Evolutionary conservation across 148 eudicot species (phyloP).

Genomic region (Rhododendron ovatum): DNA sequence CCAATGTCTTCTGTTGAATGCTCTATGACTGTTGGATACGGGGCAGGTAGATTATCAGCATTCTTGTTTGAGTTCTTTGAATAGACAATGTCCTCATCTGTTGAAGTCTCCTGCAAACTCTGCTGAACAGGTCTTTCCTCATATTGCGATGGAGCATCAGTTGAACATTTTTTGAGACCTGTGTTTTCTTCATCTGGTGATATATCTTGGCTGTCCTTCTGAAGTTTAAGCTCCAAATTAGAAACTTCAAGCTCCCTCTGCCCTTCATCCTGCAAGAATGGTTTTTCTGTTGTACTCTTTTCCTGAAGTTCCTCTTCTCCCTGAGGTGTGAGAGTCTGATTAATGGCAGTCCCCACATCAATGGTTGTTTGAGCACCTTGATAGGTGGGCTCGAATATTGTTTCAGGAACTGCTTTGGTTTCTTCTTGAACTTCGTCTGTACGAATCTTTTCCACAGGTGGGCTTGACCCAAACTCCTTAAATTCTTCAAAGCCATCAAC

Average conservation of each 20-base stretch:
- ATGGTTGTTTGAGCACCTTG: constrained; percentile 4
- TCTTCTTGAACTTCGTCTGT: constrained; percentile 11
- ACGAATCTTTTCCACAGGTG: neutral
- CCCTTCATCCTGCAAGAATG: constrained; percentile 6
- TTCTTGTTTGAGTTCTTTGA: constrained; percentile 9
- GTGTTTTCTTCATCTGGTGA: constrained; percentile 11
- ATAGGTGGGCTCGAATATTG: neutral
- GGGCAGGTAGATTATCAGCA: neutral
- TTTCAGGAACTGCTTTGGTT: constrained; percentile 1
- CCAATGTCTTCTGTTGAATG: neutral
- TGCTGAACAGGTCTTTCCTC: constrained; percentile 1
- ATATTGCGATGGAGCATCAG: constrained; percentile 5
- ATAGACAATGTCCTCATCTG: neutral
- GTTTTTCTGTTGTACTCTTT: constrained; percentile 1
- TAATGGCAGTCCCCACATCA: neutral
- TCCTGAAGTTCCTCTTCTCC: neutral
- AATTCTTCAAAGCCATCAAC: constrained; percentile 5
- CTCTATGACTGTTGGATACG: neutral
- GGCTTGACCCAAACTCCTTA: constrained; percentile 6
- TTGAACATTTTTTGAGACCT: constrained; percentile 7
- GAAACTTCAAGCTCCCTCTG: constrained; percentile 16
- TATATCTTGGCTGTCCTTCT: constrained; percentile 8
- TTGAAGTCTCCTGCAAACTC: constrained; percentile 4
- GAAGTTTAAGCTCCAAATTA: constrained; percentile 2
- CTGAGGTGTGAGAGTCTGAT: neutral